phyloP scores from a whole-genome alignment of 257 asterid species.

The Solanum chmielewskii region DNA sequence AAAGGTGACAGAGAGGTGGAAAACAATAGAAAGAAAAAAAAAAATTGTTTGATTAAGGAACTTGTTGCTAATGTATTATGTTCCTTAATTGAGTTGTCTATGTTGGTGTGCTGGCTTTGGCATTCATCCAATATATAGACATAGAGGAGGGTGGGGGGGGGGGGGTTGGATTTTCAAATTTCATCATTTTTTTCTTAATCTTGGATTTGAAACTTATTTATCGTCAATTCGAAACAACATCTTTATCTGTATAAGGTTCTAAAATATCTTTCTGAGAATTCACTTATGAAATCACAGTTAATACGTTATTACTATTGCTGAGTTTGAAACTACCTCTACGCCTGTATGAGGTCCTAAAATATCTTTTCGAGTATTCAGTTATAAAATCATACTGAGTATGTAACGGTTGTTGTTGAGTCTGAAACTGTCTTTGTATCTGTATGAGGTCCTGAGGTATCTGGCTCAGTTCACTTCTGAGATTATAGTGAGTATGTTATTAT shows the following conservation, averaged over 20 bases:
- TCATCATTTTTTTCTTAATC: not conserved
- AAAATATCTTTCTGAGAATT: too few relatives aligned
- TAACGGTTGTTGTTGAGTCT: too few relatives aligned
- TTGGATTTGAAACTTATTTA: not conserved
- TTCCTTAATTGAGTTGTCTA: not conserved
- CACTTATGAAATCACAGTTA: accelerated
- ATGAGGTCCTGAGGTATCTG: not conserved
- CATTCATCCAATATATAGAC: not conserved
- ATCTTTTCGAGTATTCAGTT: too few relatives aligned
- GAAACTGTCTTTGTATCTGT: too few relatives aligned
- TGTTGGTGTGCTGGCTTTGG: not conserved
- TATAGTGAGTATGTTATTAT: not conserved
- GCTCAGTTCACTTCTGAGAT: not conserved
- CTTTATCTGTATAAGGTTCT: too few relatives aligned
- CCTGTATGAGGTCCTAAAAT: not conserved
- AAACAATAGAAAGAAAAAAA: not conserved
- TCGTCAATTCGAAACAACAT: not conserved
- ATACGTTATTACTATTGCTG: not conserved
- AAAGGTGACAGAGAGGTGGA: not conserved
- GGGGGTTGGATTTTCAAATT: not conserved
- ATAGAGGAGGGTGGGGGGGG: not conserved
- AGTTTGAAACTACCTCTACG: not conserved
- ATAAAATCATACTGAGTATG: too few relatives aligned
- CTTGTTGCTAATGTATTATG: not conserved
- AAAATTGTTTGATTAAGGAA: not conserved